phyloP scores from a whole-genome alignment of 768 basidiomycete genomes.

The Obba rivulosa region DNA sequence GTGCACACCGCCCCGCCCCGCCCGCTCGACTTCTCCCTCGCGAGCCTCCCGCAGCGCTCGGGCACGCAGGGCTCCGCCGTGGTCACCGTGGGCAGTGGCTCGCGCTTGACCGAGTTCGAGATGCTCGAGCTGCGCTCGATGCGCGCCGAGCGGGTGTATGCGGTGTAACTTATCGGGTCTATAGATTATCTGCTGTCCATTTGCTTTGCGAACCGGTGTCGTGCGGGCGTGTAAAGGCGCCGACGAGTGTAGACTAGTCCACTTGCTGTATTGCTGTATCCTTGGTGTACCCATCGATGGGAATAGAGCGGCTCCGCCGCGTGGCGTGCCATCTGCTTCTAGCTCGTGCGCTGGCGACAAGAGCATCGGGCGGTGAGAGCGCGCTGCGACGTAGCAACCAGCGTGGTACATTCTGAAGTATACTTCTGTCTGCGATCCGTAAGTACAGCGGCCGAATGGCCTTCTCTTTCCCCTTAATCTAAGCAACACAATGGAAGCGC shows the following conservation, averaged over 20 bases:
- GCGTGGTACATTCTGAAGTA: too few relatives aligned
- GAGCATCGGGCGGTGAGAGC: too few relatives aligned
- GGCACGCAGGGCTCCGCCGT: not conserved
- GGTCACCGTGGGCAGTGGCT: conserved; percentile 7
- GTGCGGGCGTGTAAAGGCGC: not conserved
- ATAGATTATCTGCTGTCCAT: not conserved
- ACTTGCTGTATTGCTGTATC: conserved; percentile 9
- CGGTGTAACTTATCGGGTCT: not conserved
- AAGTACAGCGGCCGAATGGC: too few relatives aligned
- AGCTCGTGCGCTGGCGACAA: too few relatives aligned
- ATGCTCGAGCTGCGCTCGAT: conserved; percentile 30
- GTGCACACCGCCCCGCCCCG: not conserved
- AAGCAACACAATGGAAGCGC: too few relatives aligned
- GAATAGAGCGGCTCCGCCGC: not conserved
- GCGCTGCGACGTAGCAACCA: too few relatives aligned
- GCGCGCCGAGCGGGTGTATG: conserved; percentile 16
- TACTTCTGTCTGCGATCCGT: too few relatives aligned
- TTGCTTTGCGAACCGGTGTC: not conserved
- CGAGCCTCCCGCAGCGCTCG: not conserved
- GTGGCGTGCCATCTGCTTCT: not conserved
- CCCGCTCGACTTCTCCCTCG: not conserved
- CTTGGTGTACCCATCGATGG: not conserved
- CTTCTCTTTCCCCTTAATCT: too few relatives aligned
- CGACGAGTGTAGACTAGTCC: not conserved
- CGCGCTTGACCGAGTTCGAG: conserved; percentile 26